Base-by-base conservation (phyloP, 257 asterid genomes). In the Lantana camara region DNA sequence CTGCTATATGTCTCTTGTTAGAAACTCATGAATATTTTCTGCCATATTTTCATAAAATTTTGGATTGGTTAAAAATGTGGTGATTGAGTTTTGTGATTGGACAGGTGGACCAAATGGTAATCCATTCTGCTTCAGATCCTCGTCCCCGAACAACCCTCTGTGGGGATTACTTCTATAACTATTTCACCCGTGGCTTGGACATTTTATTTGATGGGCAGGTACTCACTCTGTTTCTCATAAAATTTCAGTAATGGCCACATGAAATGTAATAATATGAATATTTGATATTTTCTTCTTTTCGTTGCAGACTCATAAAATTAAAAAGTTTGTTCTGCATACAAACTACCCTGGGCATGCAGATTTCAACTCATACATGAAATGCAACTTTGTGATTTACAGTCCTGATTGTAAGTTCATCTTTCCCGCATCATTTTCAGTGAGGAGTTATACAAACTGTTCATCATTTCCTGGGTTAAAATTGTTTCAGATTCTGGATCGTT, bases 301-400 rank as follows among this genome's bases (percentile, higher is more conserved):
- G n/a, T 50, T 76, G 72, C 79, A 89, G 96, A 89, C 84, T 0
- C 96, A 89, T 64, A 89, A 79, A 70, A 66, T 89, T 37, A 89
- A 89, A 75, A 89, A 89, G 77, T 89, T 89, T 67, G 89, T 89
- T 42, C 79, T 89, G 76, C 96, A 89, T 56, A 84, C 95, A 11
- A 89, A 89, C 84, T 89, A 86, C 74, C 95, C 96, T n/a, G 96
- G 96, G 57, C 95, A 89, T 69, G 87, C 92, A 9, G 93, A 89
- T 86, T 89, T 89, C 79, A 86, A 89, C 77, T 80, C 93, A 35
- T 89, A 89, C 72, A 84, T 84, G 85, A 89, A 89, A 73, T 86
- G 95, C 82, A 89, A 89, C 67, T 89, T 89, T 77, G 83, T 84
- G 64, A 79, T 86, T 51, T 47, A 64, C 67, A 68, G 69, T 57